These are phyloP conservation scores for Dipteronia dyeriana DNA, from an alignment of 345 rosid genomes.

Conservation along the genomic window DNA sequence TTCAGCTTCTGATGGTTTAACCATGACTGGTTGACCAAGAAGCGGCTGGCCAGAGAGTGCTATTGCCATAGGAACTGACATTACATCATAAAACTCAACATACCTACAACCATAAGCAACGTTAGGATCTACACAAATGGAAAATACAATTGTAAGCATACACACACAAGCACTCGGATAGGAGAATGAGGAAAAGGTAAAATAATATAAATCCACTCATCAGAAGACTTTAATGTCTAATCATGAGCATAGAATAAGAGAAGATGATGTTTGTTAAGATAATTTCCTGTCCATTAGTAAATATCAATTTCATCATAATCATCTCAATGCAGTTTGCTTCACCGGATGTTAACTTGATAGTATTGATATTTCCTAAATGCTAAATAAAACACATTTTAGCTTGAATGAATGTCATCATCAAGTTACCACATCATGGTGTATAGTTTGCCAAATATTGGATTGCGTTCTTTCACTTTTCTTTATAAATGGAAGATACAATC, in stretches of 20 bases:
- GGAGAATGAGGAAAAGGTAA: neutral
- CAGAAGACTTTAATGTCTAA: neutral
- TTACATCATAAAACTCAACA: conserved; percentile 91
- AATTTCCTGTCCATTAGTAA: neutral
- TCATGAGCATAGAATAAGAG: neutral
- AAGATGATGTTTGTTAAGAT: neutral
- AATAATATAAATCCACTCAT: neutral
- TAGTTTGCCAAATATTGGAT: neutral
- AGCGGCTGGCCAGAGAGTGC: conserved; percentile 98
- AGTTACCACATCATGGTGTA: neutral
- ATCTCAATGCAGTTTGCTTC: neutral
- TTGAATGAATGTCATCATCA: conserved; percentile 4
- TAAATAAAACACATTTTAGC: neutral
- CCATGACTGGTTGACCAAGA: conserved; percentile 96
- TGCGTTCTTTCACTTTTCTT: neutral
- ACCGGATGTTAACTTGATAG: neutral
- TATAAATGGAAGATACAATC: neutral
- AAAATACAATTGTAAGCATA: neutral
- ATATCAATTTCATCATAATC: neutral
- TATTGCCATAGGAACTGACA: conserved; percentile 99
- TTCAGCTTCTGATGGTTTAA: conserved; percentile 99
- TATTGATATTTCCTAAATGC: neutral
- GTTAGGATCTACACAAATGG: neutral
- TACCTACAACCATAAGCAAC: conserved; percentile 53
- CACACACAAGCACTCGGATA: neutral